A percentile compares a stretch with the other conserved stretches of the same genome.
These are phyloP conservation scores for Trichoderma sp. DNA, from an alignment of 2,329 filamentous ascomycete species.

Conservation along the genomic window DNA sequence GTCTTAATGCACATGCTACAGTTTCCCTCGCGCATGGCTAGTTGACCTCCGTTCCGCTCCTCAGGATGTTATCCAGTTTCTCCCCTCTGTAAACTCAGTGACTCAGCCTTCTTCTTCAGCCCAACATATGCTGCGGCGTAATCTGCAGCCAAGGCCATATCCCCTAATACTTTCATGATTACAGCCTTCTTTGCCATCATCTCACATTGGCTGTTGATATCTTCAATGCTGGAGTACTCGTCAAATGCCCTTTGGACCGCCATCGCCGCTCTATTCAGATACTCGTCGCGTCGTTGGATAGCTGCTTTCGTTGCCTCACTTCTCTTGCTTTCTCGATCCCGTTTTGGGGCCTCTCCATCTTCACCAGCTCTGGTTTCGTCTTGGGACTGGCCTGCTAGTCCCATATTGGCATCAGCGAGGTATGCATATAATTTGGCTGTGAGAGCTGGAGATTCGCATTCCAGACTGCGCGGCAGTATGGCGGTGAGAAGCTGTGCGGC, in stretches of 20 bases:
- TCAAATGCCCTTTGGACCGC: slow-evolving; percentile 64
- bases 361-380: neutral
- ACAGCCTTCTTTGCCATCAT: slow-evolving; percentile 81
- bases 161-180: slow-evolving; percentile 70
- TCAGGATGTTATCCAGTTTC: neutral
- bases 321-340: neutral
- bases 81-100: slow-evolving; percentile 30
- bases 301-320: neutral
- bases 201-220: slow-evolving; percentile 68
- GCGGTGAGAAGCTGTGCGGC: slow-evolving; percentile 65
- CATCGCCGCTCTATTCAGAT: slow-evolving; percentile 58
- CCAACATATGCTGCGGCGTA: slow-evolving; percentile 66
- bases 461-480: slow-evolving; percentile 74
- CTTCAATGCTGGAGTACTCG: slow-evolving; percentile 67
- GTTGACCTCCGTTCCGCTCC: neutral
- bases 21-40: neutral
- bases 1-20: neutral
- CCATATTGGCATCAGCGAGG: slow-evolving; percentile 77
- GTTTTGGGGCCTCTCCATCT: neutral
- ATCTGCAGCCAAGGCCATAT: slow-evolving; percentile 63
- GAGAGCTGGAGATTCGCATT: slow-evolving; percentile 64
- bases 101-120: slow-evolving; percentile 47
- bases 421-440: slow-evolving; percentile 67
- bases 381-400: slow-evolving; percentile 59
- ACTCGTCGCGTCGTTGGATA: slow-evolving; percentile 49